Conservation (phyloP, 2,329 filamentous ascomycete genomes). For the Byssothecium circinans region DNA sequence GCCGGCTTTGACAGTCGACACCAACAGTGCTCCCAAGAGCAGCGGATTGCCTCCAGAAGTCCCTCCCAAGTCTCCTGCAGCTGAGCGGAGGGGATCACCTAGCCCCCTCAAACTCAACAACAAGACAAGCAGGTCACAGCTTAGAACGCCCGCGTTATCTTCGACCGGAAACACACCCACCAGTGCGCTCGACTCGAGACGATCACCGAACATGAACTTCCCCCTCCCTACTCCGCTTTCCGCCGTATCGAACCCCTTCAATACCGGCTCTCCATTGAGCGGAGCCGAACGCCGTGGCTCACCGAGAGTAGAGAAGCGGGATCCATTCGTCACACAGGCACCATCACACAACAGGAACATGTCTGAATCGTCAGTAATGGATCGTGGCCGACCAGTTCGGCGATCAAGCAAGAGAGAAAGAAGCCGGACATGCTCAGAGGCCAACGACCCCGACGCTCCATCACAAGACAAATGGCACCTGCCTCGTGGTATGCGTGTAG, state of each 20-base stretch:
- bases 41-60: slow-evolving; percentile 37
- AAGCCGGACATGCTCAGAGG: slow-evolving; percentile 39
- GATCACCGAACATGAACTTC: slow-evolving; percentile 34
- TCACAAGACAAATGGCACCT: slow-evolving; percentile 38
- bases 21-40: slow-evolving; percentile 17
- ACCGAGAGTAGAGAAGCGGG: slow-evolving; percentile 35
- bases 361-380: slow-evolving; percentile 44
- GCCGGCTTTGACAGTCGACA: slow-evolving; percentile 39
- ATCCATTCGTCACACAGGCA: slow-evolving; percentile 25
- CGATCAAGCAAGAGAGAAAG: slow-evolving; percentile 36
- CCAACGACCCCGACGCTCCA: slow-evolving; percentile 21
- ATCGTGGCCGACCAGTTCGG: slow-evolving; percentile 41
- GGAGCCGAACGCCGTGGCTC: slow-evolving; percentile 30
- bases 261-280: slow-evolving; percentile 32
- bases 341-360: slow-evolving; percentile 37
- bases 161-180: slow-evolving; percentile 28
- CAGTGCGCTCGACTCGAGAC: slow-evolving; percentile 32
- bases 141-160: slow-evolving; percentile 31
- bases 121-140: slow-evolving; percentile 36
- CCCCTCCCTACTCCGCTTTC: slow-evolving; percentile 35
- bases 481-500: slow-evolving; percentile 41
- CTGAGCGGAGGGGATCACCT: slow-evolving; percentile 40
- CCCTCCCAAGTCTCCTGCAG: slow-evolving; percentile 41
- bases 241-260: slow-evolving; percentile 35
- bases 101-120: slow-evolving; percentile 33